Evolutionary conservation across 176 grass and related monocot species (phyloP), one percentile per base, ranked within the genome.

Genomic region (Dactylis glomerata): DNA sequence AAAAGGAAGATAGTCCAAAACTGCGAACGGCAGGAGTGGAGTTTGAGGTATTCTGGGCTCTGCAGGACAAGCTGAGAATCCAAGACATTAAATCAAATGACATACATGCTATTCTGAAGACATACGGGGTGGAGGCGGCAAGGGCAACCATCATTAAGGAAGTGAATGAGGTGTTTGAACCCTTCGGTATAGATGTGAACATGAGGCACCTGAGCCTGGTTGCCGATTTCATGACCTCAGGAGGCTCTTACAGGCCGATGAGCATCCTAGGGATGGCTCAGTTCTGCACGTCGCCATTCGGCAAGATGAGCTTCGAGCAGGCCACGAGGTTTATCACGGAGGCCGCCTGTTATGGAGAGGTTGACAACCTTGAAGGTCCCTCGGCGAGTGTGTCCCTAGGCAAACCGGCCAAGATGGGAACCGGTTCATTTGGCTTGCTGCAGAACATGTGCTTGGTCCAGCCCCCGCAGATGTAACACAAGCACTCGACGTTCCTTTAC

Each of bases 301-400:
- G 91, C 44, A 98, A 95, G 86, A 95, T 98, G 93, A 98, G 93
- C 0, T 98, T 95, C 0, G 93, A 98, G 81, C 93, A 87, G 0
- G 93, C 96, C 10, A 90, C 91, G 2, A 98, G 88, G 75, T 98
- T 95, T 73, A 92, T 98, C 69, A 75, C 92, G 27, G 91, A 83
- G 36, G 94, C 96, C 0, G 93, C 96, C 11, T 89, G 78, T 6
- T 91, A 94, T 59, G 91, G 96, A 46, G 96, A 98, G 86, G 23
- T 70, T 1, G 96, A 95, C 62, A 85, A 72, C 0, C 85, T 98
- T 0, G 86, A 90, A 2, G 68, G 87, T 20, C 93, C 96, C 58
- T 98, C 93, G 5, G 93, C 96, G 1, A 95, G 87, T 5, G 73
- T 98, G 40, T 98, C 89, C 80, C 87, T 95, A 12, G 96, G 93